A percentile compares a stretch with the other conserved stretches of the same genome.
phyloP scores from a whole-genome alignment of 2,329 filamentous ascomycete genomes.

The Albifimbria verrucaria region DNA sequence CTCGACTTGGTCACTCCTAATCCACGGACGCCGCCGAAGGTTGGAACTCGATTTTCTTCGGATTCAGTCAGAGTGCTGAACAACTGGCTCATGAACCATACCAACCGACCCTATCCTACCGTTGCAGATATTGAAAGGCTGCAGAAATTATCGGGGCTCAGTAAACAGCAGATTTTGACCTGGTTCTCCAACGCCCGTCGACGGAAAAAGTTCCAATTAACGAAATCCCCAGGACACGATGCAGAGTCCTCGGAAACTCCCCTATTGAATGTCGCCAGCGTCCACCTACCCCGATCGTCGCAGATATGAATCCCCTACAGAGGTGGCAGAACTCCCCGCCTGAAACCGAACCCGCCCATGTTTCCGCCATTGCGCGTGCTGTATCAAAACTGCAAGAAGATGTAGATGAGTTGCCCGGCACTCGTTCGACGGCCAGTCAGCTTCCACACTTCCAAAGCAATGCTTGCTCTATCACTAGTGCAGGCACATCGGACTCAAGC shows the following conservation, averaged over 20 bases:
- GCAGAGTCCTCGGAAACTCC: conserved; percentile 51
- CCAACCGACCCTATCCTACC: conserved; percentile 80
- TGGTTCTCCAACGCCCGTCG: conserved; percentile 90
- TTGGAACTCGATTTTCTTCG: conserved; percentile 73
- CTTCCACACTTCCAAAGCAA: conserved; percentile 56
- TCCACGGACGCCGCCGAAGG: conserved; percentile 49
- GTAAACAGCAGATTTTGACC: conserved; percentile 80
- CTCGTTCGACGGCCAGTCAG: conserved; percentile 57
- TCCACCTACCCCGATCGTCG: conserved; percentile 50
- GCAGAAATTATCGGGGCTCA: conserved; percentile 74
- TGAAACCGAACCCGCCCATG: conserved; percentile 57
- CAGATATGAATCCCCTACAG: conserved; percentile 54
- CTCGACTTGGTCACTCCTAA: conserved; percentile 18
- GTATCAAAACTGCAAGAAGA: conserved; percentile 32
- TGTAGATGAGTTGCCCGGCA: conserved; percentile 47
- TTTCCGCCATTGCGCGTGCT: conserved; percentile 55
- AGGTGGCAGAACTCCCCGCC: conserved; percentile 59
- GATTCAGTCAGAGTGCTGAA: conserved; percentile 78
- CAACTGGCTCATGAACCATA: conserved; percentile 78
- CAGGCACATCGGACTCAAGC: conserved; percentile 59
- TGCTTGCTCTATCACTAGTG: conserved; percentile 57
- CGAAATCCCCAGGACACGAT: conserved; percentile 67
- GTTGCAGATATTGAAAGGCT: conserved; percentile 82
- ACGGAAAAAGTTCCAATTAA: conserved; percentile 71
- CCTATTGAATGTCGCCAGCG: conserved; percentile 72